Conservation (phyloP, 495 filamentous ascomycete genomes). For the Hyaloscypha variabilis region DNA sequence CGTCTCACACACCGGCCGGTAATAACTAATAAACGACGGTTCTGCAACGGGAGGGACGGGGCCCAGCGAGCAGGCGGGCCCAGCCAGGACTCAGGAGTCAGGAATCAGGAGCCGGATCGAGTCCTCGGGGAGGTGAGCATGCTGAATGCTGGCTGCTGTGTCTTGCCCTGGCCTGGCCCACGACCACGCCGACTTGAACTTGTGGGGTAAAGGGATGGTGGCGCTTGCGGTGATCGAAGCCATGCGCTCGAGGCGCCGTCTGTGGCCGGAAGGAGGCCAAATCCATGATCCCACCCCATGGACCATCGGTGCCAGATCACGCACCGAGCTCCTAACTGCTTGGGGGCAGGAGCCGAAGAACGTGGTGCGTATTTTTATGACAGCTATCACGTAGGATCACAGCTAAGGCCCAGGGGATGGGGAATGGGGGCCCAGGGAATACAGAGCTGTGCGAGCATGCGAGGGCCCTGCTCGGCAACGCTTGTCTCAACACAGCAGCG, state of each 20-base stretch:
- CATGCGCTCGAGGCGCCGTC: background rate
- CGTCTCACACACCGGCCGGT: background rate
- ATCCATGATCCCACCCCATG: background rate
- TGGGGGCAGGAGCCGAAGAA: background rate
- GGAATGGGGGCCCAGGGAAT: background rate
- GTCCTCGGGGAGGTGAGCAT: background rate
- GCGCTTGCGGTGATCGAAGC: background rate
- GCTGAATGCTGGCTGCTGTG: too few species aligned
- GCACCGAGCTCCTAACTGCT: background rate
- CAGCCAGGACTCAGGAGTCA: too few species aligned
- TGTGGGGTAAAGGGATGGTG: slow-evolving; percentile 5
- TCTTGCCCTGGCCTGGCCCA: slow-evolving; percentile 2
- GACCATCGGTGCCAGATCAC: background rate
- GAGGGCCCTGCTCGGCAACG: background rate
- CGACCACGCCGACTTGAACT: background rate
- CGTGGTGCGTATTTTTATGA: background rate
- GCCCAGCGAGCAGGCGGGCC: background rate
- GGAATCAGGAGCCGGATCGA: background rate
- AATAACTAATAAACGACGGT: background rate
- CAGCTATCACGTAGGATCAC: background rate
- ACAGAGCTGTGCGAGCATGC: too few species aligned
- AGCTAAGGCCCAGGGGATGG: background rate
- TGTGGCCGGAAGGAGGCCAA: background rate
- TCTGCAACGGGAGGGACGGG: background rate
- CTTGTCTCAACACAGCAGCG: background rate